These are phyloP conservation scores for Sporodiniella umbellata DNA, from an alignment of 371 early-diverging fungal species.

Conservation along the genomic window DNA sequence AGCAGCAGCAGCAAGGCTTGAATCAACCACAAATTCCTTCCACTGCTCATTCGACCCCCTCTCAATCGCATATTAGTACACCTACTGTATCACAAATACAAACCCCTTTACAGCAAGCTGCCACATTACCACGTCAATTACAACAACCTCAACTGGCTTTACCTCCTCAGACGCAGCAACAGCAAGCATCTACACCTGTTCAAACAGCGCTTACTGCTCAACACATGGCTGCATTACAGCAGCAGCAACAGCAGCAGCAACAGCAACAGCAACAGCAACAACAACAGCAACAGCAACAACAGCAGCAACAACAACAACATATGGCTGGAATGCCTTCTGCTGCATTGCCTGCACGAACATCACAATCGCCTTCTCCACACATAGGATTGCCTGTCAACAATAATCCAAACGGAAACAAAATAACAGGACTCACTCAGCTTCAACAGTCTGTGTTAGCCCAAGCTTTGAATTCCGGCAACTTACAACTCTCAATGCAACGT, in stretches of 20 bases:
- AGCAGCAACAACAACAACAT: constrained; percentile 6
- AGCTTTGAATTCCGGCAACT: constrained; percentile 12
- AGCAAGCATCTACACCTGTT: constrained; percentile 28
- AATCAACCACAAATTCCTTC: constrained; percentile 37
- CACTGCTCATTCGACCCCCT: constrained; percentile 33
- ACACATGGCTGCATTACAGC: constrained; percentile 18
- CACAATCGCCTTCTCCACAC: constrained; percentile 21
- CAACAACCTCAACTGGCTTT: background rate
- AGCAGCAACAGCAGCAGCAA: constrained; percentile 21
- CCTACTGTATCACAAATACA: constrained; percentile 22
- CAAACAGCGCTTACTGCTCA: constrained; percentile 24
- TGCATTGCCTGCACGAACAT: constrained; percentile 5
- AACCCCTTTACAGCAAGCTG: constrained; percentile 19
- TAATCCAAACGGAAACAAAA: constrained; percentile 5
- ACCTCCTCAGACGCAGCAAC: constrained; percentile 3
- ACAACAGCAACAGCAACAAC: constrained; percentile 14
- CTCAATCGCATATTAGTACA: constrained; percentile 34
- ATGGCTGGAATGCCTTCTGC: constrained; percentile 17
- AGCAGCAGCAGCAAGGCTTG: constrained; percentile 22
- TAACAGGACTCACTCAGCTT: constrained; percentile 4
- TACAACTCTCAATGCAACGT: constrained; percentile 28
- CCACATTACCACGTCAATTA: constrained; percentile 21
- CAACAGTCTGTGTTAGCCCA: constrained; percentile 25
- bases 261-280: constrained; percentile 15
- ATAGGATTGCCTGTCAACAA: constrained; percentile 1